Evolutionary conservation across 2,329 filamentous ascomycete species (phyloP).

Genomic region (Harringtonia aguacate): DNA sequence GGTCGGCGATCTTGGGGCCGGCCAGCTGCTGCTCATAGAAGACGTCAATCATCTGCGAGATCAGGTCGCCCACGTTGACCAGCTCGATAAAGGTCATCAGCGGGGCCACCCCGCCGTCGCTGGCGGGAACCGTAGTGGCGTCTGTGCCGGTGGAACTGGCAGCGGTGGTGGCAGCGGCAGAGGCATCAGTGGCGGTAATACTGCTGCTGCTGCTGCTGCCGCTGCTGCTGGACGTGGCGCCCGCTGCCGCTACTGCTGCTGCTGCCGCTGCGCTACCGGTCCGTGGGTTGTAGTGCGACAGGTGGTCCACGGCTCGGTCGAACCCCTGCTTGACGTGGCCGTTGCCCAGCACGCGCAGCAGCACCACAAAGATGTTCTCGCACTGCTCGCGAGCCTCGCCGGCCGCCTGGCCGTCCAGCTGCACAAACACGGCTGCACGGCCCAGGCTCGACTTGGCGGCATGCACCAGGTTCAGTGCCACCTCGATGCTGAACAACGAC

Average conservation of each 20-base stretch:
- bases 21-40: conserved; percentile 96
- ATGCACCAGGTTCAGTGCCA: conserved; percentile 83
- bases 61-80: conserved; percentile 94
- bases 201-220: too few species aligned
- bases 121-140: too few species aligned
- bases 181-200: too few species aligned
- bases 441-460: conserved; percentile 80
- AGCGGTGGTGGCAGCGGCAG: too few species aligned
- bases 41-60: conserved; percentile 97
- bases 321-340: conserved; percentile 89
- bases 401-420: conserved; percentile 67
- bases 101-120: conserved; percentile 59
- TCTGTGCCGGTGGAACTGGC: too few species aligned
- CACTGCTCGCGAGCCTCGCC: conserved; percentile 82
- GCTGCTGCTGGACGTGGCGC: background rate
- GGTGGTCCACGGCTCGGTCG: conserved; percentile 80
- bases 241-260: background rate
- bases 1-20: conserved; percentile 70
- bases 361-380: conserved; percentile 72
- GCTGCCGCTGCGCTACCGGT: conserved; percentile 33
- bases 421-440: conserved; percentile 71
- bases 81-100: conserved; percentile 93
- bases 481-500: conserved; percentile 90
- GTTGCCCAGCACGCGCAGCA: conserved; percentile 76
- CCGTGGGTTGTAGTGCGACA: conserved; percentile 83